phyloP scores from a whole-genome alignment of 306 rosid species.

The Crotalaria pallida region DNA sequence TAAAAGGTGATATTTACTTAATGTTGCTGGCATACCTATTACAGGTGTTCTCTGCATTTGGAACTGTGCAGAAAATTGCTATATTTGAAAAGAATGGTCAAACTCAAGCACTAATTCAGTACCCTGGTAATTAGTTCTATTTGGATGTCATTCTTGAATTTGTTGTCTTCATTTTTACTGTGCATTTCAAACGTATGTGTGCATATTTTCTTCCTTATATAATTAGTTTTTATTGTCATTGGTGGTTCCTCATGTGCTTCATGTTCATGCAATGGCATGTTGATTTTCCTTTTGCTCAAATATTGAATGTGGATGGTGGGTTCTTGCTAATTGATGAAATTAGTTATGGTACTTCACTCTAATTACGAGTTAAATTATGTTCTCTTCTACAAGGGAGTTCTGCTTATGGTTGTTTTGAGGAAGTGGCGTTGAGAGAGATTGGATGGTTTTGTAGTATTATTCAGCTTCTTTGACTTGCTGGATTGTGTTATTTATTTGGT shows the following conservation, averaged over 20 bases:
- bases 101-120: conserved; percentile 80
- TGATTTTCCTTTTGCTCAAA: neutral
- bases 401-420: neutral
- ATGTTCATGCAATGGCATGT: neutral
- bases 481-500: neutral
- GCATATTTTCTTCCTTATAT: neutral
- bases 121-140: conserved; percentile 58
- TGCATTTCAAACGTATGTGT: neutral
- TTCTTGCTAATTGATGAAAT: neutral
- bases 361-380: neutral
- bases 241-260: neutral
- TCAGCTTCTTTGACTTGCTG: neutral
- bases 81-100: conserved; percentile 87
- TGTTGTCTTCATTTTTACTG: neutral
- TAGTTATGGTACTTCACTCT: neutral
- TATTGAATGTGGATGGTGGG: neutral
- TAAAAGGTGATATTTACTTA: conserved; percentile 11
- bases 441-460: neutral
- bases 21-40: conserved; percentile 6
- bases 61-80: conserved; percentile 76
- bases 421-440: neutral
- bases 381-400: neutral
- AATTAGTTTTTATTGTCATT: neutral
- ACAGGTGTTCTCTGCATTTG: conserved; percentile 79
- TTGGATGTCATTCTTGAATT: neutral